These are phyloP conservation scores for Scheffersomyces lignosus DNA, from an alignment of 805 yeast genomes.

Conservation along the genomic window DNA sequence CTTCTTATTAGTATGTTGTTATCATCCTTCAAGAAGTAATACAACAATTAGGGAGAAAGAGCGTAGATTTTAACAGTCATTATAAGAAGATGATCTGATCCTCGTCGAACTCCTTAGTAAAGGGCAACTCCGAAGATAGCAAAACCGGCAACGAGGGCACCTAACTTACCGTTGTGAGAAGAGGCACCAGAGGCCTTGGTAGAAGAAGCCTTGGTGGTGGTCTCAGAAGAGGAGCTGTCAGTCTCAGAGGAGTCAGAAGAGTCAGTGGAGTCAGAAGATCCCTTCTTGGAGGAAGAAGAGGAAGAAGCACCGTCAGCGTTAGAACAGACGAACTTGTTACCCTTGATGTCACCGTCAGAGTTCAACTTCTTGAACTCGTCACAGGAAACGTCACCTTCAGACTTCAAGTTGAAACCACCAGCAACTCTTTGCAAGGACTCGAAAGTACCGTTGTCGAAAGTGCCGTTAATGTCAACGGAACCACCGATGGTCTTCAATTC, in stretches of 20 bases:
- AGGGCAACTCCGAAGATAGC: constrained; percentile 41
- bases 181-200: constrained; percentile 27
- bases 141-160: constrained; percentile 30
- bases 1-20: too few relatives aligned
- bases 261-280: constrained; percentile 21
- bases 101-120: constrained; percentile 22
- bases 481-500: constrained; percentile 77
- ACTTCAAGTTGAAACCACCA: constrained; percentile 88
- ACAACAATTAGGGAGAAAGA: too few relatives aligned
- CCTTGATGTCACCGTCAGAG: constrained; percentile 81
- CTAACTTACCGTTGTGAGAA: constrained; percentile 21
- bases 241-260: constrained; percentile 29
- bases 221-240: constrained; percentile 17
- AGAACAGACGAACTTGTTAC: constrained; percentile 79
- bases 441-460: constrained; percentile 77
- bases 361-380: constrained; percentile 67
- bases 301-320: constrained; percentile 53
- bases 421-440: constrained; percentile 71
- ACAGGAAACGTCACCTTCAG: constrained; percentile 81
- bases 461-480: constrained; percentile 80
- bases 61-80: too few relatives aligned
- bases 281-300: constrained; percentile 40
- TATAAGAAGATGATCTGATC: too few relatives aligned
- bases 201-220: constrained; percentile 17
- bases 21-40: neutral